A percentile compares a stretch with the other conserved stretches of the same genome.
Evolutionary conservation across 768 basidiomycete species (phyloP).

Genomic region (Lactarius psammicola): DNA sequence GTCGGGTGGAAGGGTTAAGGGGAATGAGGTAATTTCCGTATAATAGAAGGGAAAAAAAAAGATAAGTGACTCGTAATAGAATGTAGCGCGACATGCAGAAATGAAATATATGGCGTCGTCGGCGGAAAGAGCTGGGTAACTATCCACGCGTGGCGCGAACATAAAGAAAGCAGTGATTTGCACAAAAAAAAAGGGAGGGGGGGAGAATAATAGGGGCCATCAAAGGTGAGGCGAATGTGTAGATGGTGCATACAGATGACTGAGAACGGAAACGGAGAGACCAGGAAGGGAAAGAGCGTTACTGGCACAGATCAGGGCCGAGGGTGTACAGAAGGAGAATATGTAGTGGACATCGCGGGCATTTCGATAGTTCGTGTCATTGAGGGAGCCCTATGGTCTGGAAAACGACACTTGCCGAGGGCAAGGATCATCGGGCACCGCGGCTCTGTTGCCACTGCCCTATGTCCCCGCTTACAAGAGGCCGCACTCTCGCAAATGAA

Average conservation of each 20-base stretch:
- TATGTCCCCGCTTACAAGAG: conserved; percentile 48
- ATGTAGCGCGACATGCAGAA: conserved; percentile 8
- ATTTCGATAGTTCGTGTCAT: conserved; percentile 20
- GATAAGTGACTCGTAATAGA: not conserved
- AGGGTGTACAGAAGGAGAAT: conserved; percentile 11
- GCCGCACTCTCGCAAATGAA: conserved; percentile 84
- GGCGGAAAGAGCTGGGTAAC: conserved; percentile 3
- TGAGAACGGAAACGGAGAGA: not conserved
- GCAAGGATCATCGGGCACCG: not conserved
- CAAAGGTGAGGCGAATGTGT: conserved; percentile 2
- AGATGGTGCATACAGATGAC: conserved; percentile 25
- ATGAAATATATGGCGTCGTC: conserved; percentile 1
- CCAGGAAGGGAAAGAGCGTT: conserved; percentile 3
- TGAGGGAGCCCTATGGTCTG: not conserved
- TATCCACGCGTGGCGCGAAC: conserved; percentile 5
- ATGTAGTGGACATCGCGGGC: conserved; percentile 12
- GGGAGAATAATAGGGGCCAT: not conserved
- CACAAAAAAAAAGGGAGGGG: not conserved
- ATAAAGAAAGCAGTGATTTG: not conserved
- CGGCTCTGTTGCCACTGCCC: not conserved
- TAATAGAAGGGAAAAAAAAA: not conserved
- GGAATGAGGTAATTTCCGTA: conserved; percentile 8
- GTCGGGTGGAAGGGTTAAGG: not conserved
- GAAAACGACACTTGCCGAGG: not conserved
- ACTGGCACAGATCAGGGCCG: not conserved